Evolutionary conservation across 2,329 filamentous ascomycete species (phyloP).

Genomic region (Botryotinia convoluta): DNA sequence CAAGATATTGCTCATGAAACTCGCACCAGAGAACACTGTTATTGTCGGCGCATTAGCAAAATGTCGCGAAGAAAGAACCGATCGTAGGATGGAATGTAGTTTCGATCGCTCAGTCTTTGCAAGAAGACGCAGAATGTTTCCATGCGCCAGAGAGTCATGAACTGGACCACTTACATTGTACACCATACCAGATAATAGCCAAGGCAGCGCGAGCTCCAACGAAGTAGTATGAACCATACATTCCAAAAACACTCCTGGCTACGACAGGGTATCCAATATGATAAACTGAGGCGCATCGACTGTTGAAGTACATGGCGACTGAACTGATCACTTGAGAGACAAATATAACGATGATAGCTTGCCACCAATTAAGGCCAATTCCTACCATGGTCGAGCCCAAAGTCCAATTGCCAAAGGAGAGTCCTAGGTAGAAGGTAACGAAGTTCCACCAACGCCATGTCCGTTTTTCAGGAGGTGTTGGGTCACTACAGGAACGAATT

Average conservation of each 20-base stretch:
- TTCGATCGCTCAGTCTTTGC: background rate
- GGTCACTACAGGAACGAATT: constrained; percentile 38
- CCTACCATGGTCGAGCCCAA: constrained; percentile 43
- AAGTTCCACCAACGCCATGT: constrained; percentile 42
- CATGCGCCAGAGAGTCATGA: background rate
- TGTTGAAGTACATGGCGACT: constrained; percentile 46
- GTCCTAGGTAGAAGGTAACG: constrained; percentile 42
- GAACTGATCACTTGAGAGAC: constrained; percentile 44
- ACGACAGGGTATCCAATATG: constrained; percentile 44
- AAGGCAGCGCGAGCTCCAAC: constrained; percentile 45
- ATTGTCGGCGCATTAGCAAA: background rate
- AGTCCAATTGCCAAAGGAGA: constrained; percentile 46
- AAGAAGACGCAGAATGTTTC: background rate
- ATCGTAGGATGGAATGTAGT: background rate
- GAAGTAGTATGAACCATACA: constrained; percentile 43
- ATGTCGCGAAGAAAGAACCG: background rate
- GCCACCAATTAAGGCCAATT: constrained; percentile 47
- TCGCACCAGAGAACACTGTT: constrained; percentile 48
- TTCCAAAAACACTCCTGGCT: constrained; percentile 44
- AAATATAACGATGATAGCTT: constrained; percentile 46
- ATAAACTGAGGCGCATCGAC: constrained; percentile 40
- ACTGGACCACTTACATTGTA: constrained; percentile 57
- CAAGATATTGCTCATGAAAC: constrained; percentile 45
- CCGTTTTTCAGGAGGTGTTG: constrained; percentile 16
- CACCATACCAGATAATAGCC: constrained; percentile 58